These are phyloP conservation scores for Trichophyton mentagrophytes DNA, from an alignment of 2,329 filamentous ascomycete genomes.

Conservation along the genomic window DNA sequence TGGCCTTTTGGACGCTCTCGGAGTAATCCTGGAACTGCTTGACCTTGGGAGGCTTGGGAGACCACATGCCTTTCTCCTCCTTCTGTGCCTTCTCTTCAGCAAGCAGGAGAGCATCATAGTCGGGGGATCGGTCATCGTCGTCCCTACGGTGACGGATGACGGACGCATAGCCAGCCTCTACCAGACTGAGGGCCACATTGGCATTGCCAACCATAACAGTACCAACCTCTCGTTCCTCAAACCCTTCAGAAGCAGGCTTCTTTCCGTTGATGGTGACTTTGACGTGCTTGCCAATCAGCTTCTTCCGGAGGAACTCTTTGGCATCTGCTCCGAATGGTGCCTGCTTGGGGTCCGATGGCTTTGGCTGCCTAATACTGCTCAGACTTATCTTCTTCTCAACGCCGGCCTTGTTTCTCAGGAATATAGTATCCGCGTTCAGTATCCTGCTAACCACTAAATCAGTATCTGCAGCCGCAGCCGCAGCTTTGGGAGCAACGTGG, in stretches of 20 bases:
- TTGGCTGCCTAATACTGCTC: constrained; percentile 88
- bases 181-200: constrained; percentile 70
- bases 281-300: constrained; percentile 89
- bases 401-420: constrained; percentile 72
- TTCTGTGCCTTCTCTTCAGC: constrained; percentile 54
- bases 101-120: constrained; percentile 57
- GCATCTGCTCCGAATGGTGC: constrained; percentile 81
- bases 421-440: constrained; percentile 76
- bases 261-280: constrained; percentile 80
- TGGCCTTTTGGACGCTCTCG: constrained; percentile 86
- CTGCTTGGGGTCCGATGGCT: constrained; percentile 73
- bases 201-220: constrained; percentile 73
- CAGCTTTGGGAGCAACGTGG: constrained; percentile 55
- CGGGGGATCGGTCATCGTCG: constrained; percentile 81
- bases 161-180: constrained; percentile 86
- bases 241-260: constrained; percentile 77
- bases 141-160: constrained; percentile 93
- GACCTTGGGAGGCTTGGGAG: constrained; percentile 68
- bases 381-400: constrained; percentile 80
- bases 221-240: constrained; percentile 87
- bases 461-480: constrained; percentile 45
- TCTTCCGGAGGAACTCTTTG: constrained; percentile 91
- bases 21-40: constrained; percentile 82
- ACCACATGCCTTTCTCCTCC: constrained; percentile 90
- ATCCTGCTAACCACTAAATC: constrained; percentile 80